A percentile compares a stretch with the other conserved stretches of the same genome.
These are phyloP conservation scores for Fusarium staphyleae DNA, from an alignment of 2,329 filamentous ascomycete genomes.

Conservation along the genomic window DNA sequence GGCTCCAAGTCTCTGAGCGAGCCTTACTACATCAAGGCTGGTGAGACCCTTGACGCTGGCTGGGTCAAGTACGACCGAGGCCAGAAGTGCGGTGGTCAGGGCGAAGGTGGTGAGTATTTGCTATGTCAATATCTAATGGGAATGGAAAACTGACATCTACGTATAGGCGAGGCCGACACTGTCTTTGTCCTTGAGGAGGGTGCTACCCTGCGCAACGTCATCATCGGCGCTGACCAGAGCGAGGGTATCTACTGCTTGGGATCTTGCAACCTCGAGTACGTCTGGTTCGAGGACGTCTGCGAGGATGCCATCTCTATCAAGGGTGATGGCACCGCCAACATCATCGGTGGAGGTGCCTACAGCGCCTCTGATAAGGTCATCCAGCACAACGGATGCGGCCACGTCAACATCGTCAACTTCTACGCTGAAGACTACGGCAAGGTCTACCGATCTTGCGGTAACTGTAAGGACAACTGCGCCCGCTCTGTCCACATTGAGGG, in stretches of 20 bases:
- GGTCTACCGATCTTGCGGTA: constrained; percentile 39
- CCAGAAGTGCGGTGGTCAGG: constrained; percentile 50
- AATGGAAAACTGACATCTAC: no score
- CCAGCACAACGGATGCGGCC: constrained; percentile 56
- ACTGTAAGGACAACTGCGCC: constrained; percentile 46
- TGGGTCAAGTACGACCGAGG: constrained; percentile 50
- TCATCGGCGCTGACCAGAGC: constrained; percentile 53
- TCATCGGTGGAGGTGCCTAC: constrained; percentile 53
- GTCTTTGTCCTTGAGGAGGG: constrained; percentile 51
- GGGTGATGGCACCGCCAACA: constrained; percentile 49
- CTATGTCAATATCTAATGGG: no score
- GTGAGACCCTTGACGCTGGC: constrained; percentile 41
- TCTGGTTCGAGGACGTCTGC: constrained; percentile 58
- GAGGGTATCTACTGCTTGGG: constrained; percentile 56
- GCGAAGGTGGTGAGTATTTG: constrained; percentile 49
- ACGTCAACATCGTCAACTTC: constrained; percentile 50
- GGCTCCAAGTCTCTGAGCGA: constrained; percentile 37
- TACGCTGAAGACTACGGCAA: constrained; percentile 57
- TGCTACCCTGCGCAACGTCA: constrained; percentile 54
- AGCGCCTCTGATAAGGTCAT: constrained; percentile 55
- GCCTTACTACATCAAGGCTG: constrained; percentile 42
- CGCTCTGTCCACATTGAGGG: constrained; percentile 54
- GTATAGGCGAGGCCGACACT: constrained; percentile 41
- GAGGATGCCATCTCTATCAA: constrained; percentile 44
- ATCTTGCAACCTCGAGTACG: constrained; percentile 51